These are phyloP conservation scores for Entamoeba moshkovskii DNA, from an alignment of 208 protist species.

Conservation along the genomic window DNA sequence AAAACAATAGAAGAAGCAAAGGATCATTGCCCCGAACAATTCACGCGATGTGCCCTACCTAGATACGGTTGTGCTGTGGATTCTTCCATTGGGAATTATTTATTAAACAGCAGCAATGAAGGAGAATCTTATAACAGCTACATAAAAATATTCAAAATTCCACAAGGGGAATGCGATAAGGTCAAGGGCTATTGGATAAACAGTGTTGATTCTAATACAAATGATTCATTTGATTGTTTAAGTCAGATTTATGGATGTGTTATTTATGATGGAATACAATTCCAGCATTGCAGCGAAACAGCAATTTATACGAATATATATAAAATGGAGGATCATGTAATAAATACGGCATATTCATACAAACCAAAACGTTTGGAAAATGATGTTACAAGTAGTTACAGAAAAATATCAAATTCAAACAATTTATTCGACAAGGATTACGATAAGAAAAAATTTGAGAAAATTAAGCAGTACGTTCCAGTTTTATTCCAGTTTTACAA, in stretches of 20 bases:
- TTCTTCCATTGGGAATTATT: neutral
- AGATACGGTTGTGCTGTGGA: neutral
- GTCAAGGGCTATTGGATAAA: neutral
- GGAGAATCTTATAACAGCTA: neutral
- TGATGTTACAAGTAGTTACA: neutral
- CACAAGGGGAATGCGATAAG: neutral
- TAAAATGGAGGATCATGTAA: neutral
- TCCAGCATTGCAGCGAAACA: neutral
- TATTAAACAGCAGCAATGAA: neutral
- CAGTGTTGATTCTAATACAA: neutral
- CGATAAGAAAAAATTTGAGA: neutral
- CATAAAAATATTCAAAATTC: neutral
- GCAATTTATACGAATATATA: neutral
- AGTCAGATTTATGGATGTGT: neutral
- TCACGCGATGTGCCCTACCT: neutral
- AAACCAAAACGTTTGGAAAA: neutral
- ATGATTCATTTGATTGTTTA: neutral
- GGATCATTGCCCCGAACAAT: neutral
- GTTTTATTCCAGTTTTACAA: neutral
- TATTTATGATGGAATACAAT: neutral
- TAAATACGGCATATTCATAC: neutral
- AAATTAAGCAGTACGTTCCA: neutral
- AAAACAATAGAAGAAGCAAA: neutral
- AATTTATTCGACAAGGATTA: neutral
- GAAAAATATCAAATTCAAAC: neutral